Conservation (phyloP, 148 eudicot species). For the Vaccinium macrocarpon region DNA sequence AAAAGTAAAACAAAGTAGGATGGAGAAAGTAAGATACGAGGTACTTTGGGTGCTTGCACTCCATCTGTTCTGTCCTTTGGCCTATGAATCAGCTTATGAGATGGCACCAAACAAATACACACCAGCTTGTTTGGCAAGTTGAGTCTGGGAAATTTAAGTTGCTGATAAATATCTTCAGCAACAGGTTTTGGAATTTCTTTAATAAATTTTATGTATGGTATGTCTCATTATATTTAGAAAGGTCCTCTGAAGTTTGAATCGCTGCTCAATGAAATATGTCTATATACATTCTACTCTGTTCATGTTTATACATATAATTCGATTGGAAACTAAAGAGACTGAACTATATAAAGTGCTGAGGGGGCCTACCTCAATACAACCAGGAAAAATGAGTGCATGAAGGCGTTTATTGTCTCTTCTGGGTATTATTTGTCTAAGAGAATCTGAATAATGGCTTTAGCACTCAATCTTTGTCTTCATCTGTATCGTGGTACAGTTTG, state of each 20-base stretch:
- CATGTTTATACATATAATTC: background rate
- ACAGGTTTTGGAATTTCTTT: background rate
- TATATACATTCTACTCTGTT: background rate
- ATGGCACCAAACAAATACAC: background rate
- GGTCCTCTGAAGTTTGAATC: background rate
- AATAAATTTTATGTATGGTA: background rate
- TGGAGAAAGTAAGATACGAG: background rate
- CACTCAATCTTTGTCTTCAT: background rate
- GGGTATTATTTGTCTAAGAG: background rate
- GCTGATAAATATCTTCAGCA: background rate
- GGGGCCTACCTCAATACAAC: background rate
- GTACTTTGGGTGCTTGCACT: background rate
- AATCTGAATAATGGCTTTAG: constrained; percentile 8
- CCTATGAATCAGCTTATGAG: constrained; percentile 5
- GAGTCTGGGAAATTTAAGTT: background rate
- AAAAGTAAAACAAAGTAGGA: background rate
- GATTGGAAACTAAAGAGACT: background rate
- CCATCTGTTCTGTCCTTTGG: background rate
- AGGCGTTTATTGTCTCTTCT: background rate
- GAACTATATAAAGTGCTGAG: background rate
- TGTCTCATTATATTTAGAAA: background rate
- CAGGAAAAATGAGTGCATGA: background rate
- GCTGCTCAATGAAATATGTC: background rate
- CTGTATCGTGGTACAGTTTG: constrained; percentile 7
- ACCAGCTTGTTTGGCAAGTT: background rate